Percentiles rank a stretch among this genome's conserved stretches.
phyloP scores from a whole-genome alignment of 495 filamentous ascomycete genomes.

The Penicillium soppii region DNA sequence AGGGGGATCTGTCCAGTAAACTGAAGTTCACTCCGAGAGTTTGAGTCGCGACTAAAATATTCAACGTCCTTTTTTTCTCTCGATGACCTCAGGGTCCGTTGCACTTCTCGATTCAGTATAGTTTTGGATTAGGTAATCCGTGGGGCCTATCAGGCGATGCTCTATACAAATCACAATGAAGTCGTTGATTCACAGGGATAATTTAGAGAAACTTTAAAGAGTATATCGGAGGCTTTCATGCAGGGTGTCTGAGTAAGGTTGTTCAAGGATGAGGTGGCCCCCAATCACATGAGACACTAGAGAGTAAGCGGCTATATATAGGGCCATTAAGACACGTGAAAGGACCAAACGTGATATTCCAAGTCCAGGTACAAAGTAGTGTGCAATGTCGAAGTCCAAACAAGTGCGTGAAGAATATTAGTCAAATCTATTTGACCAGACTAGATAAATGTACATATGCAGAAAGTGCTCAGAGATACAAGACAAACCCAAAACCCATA shows the following conservation, averaged over 20 bases:
- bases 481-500: conserved; percentile 4
- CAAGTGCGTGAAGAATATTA: neutral
- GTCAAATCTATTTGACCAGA: conserved; percentile 1
- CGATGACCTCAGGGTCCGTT: conserved; percentile 20
- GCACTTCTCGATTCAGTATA: conserved; percentile 13
- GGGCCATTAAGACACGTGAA: neutral
- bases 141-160: conserved; percentile 9
- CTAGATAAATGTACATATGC: conserved; percentile 14
- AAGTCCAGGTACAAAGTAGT: neutral
- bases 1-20: neutral
- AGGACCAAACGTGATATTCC: neutral
- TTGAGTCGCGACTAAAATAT: neutral
- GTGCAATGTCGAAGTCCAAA: neutral
- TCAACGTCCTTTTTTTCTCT: neutral
- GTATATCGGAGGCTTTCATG: neutral
- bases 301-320: neutral
- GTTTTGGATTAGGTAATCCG: conserved; percentile 15
- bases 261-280: neutral
- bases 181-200: neutral
- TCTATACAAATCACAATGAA: conserved; percentile 11
- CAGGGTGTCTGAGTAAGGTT: neutral
- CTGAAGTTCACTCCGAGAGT: conserved; percentile 14
- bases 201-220: neutral
- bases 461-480: conserved; percentile 9
- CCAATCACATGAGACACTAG: neutral